Base-by-base conservation (phyloP, 2,329 filamentous ascomycete species). In the Trichoderma sp. region DNA sequence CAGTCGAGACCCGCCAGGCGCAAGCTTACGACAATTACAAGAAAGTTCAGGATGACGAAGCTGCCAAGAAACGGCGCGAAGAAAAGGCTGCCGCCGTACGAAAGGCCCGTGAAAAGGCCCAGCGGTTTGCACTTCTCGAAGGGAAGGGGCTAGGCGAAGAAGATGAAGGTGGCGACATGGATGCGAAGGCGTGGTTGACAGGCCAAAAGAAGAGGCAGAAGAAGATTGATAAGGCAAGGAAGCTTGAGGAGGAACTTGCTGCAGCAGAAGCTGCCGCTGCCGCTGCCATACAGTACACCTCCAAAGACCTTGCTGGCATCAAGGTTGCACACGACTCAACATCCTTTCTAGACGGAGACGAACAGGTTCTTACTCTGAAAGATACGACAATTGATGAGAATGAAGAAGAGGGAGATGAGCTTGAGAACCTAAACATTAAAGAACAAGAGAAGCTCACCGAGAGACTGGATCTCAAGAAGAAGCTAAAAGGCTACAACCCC, bases 361-460 rank as follows among this genome's bases (percentile, higher is more conserved):
- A 98, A 76, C 95, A 98, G 82, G 91, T 99, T 38, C 87, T 99
- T 71, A 98, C 96, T 0, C 89, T 99, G n/a, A 98, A 98, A 82
- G 97, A 99, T 84, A 91, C 93, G 1, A 94, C 94, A 1, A 94
- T 99, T 73, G 91, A 95, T 66, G 91, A 94, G 75, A 92, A 94
- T 38, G 94, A 96, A 75, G 95, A 95, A 33, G 93, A 95, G 75
- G 96, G 94, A 3, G 97, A 98, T 82, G 95, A 98, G 84, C 88
- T 99, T 16, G 94, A 97, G 83, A 95, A 95, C 76, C 80, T 94
- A 56, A 88, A 92, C 38, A 85, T 97, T 71, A 90, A 90, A 62
- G 94, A 95, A 79, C 88, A 89, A 75, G 94, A 97, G 82, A 91
- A 90, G 81, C 86, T 95, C 27, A 88, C 90, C 62, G 94, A 98